Base-by-base conservation (phyloP, 2,329 filamentous ascomycete species). In the Aspergillus sp. region DNA sequence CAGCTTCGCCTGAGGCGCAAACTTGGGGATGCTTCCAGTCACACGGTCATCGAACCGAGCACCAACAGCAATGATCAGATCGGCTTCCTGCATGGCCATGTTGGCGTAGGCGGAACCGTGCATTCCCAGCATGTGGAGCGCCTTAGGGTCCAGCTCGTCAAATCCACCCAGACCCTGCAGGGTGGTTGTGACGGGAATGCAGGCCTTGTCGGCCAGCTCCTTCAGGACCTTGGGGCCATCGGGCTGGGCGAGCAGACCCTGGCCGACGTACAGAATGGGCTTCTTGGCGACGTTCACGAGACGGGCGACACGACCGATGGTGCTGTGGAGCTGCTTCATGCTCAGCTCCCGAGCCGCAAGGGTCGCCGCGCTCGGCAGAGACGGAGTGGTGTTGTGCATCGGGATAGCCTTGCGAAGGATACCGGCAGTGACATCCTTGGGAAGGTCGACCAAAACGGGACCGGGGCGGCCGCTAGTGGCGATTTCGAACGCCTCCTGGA, bases 401-500 rank as follows among this genome's bases (percentile, higher is more conserved):
- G 93, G 94, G 53, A 97, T 97, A 10, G 93, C 88, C 64, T 84
- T 88, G 64, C 88, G 81, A 49, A 97, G 80, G 58, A 93, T 84
- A 62, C 88, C 87, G 50, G 89, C 94, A 25, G 93, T 97, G 61
- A 97, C 87, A 76, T 99, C 94, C 77, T 97, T 97, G 64, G 93
- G 94, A 58, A 97, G 79, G 72, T 99, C 94, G 58, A 99, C 91
- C 57, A 99, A 84, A 32, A 97, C 94, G 23, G 94, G 94, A 20
- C 94, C 94, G 13, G 94, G 94, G 45, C 94, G 85, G 55, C 94
- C 94, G 65, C 88, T 94, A 40, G 91, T 97, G 38, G 94, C 94
- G 69, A 97, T 97, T 77, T 97, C 92, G 68, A 97, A 97, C 45
- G 94, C 94, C 77, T 97, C 94, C 72, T 97, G 96, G 69, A 97